Conservation (phyloP, 805 yeast genomes). For the Blastobotrys terrestris region DNA sequence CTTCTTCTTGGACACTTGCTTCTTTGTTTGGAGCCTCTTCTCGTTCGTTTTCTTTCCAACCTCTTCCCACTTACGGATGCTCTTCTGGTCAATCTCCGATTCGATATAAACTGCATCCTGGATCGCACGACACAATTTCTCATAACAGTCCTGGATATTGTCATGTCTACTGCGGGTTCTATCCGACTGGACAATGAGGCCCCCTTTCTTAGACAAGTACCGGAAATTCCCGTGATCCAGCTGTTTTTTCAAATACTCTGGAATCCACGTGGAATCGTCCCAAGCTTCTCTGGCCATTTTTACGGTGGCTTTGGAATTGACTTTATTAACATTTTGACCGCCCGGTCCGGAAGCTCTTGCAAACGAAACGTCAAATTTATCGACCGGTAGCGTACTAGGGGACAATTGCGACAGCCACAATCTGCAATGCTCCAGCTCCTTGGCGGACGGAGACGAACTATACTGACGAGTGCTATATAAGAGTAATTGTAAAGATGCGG, state of each 20-base stretch:
- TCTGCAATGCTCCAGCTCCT: conserved; percentile 15
- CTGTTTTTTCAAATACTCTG: conserved; percentile 42
- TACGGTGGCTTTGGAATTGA: conserved; percentile 58
- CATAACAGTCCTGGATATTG: conserved; percentile 53
- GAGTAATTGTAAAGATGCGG: background rate
- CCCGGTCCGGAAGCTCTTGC: conserved; percentile 78
- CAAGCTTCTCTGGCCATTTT: conserved; percentile 40
- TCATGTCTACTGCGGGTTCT: conserved; percentile 49
- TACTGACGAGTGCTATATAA: background rate
- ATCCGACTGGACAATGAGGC: conserved; percentile 57
- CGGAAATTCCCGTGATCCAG: conserved; percentile 36
- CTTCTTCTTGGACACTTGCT: conserved; percentile 35
- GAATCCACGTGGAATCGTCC: conserved; percentile 53
- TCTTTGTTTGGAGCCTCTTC: conserved; percentile 34
- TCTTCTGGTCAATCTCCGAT: conserved; percentile 41
- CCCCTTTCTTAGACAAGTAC: conserved; percentile 50
- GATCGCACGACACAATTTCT: conserved; percentile 51
- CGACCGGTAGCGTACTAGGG: conserved; percentile 37
- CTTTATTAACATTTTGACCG: conserved; percentile 80
- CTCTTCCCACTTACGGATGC: conserved; percentile 46
- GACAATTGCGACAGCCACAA: conserved; percentile 38
- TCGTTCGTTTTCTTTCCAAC: conserved; percentile 31
- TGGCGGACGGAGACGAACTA: background rate
- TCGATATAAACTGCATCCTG: conserved; percentile 42
- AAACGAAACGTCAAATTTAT: conserved; percentile 40